A percentile compares a stretch with the other conserved stretches of the same genome.
Conservation (phyloP, 2,329 filamentous ascomycete species). For the Exophiala alcalophila region DNA sequence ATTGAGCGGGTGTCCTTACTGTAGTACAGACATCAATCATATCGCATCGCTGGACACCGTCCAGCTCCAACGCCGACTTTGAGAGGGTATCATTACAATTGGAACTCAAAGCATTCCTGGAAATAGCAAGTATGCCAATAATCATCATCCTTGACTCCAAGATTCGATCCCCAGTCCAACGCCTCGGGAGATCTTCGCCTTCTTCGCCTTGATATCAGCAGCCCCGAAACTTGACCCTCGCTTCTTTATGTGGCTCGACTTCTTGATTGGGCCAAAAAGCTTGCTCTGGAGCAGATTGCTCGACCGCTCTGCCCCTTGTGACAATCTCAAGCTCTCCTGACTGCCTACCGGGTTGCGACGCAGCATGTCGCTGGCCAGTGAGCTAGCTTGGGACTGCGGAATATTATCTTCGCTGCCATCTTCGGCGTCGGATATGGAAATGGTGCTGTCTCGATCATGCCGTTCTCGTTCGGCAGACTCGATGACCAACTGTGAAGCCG, state of each 20-base stretch:
- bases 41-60: neutral
- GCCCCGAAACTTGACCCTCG: constrained; percentile 41
- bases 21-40: constrained; percentile 25
- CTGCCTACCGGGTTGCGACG: constrained; percentile 54
- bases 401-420: constrained; percentile 63
- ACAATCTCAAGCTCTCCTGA: constrained; percentile 37
- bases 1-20: constrained; percentile 31
- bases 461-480: constrained; percentile 42
- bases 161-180: constrained; percentile 58
- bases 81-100: constrained; percentile 25
- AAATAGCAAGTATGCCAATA: too few relatives aligned
- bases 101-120: constrained; percentile 9
- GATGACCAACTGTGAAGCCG: constrained; percentile 32
- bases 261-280: constrained; percentile 61
- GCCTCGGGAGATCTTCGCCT: constrained; percentile 47
- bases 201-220: constrained; percentile 45
- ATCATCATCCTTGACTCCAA: constrained; percentile 31
- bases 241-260: constrained; percentile 47
- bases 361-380: constrained; percentile 71
- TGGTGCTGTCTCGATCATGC: constrained; percentile 80
- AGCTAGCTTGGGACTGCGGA: constrained; percentile 72
- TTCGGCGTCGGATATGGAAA: constrained; percentile 63
- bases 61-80: constrained; percentile 12
- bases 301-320: constrained; percentile 41
- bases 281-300: constrained; percentile 58